Base-by-base conservation (phyloP, 495 filamentous ascomycete genomes). In the Tuber borchii region DNA sequence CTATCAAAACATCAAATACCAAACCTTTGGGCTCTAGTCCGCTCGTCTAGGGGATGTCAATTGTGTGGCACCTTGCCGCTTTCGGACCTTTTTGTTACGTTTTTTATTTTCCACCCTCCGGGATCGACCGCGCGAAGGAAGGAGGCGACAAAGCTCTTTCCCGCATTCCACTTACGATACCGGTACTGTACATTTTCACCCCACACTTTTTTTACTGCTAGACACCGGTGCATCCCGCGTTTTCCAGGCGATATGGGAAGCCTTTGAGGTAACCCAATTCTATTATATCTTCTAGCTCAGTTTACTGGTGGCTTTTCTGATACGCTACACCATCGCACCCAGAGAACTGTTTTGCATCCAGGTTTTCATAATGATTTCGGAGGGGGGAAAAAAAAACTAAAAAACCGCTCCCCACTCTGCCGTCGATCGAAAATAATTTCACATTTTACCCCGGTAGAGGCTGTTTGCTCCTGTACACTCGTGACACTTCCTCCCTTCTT, bases 1-100 rank as follows among this genome's bases (percentile, higher is more conserved):
- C 61, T 43, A 79, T 79, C 73, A 48, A 75, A 79, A 79, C 73
- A 79, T 71, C 76, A 79, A 79, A 79, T 77, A 61, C 75, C 45
- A 76, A 68, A 73, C 34, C 69, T 79, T 56, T 75, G 70, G 76
- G 56, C 56, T 34, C 26, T 2, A 34, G 5, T 65, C 17, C 5
- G 5, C 16, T 8, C 26, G 34, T 65, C 56, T 34, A 14, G 34
- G 34, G 56, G 26, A 65, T 34, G 26, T 65, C 56, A 14, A 0
- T 19, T 65, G 56, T 65, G 56, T 14, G 2, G 26, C 56, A 17
- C 26, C 56, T 65, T 65, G 26, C 56, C 31, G 10, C 3, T 17
- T 34, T 16, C 34, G 56, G 56, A 34, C 26, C 19, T 65, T 65
- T 34, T 65, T 16, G 56, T 65, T 65, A 65, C 56, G 56, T 65